phyloP scores from a whole-genome alignment of 1,139 yeast genomes.

The Scheffersomyces segobiensis region DNA sequence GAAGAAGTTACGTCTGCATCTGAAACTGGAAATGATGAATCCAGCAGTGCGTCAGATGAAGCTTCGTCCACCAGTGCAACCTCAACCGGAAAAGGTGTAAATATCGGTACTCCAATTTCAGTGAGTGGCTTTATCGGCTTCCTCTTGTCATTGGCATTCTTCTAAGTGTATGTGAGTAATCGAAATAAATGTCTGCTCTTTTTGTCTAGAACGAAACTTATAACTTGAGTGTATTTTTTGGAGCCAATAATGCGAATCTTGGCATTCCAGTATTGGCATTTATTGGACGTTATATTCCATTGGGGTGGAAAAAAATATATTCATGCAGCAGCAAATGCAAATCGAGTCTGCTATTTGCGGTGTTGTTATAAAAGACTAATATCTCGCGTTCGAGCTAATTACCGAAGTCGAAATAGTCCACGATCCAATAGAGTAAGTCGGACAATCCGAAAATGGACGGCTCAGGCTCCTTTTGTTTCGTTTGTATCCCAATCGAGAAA shows the following conservation, averaged over 20 bases:
- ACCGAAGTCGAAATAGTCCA: background rate
- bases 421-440: background rate
- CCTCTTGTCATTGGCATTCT: background rate
- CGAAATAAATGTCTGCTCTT: background rate
- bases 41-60: background rate
- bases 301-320: background rate
- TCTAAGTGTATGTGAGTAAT: background rate
- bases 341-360: background rate
- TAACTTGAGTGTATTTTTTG: background rate
- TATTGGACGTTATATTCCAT: background rate
- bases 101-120: background rate
- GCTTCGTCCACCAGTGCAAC: background rate
- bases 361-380: background rate
- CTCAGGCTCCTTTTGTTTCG: background rate
- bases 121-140: background rate
- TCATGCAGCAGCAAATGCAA: background rate
- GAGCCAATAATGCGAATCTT: background rate
- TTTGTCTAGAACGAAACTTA: background rate
- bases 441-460: background rate
- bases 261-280: background rate
- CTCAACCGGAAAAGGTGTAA: background rate
- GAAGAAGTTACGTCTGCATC: slow-evolving; percentile 53
- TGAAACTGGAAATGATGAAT: slow-evolving; percentile 46
- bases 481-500: background rate
- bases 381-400: background rate